These are phyloP conservation scores for Geotrichum histeridarum DNA, from an alignment of 1,139 yeast species.

Conservation along the genomic window DNA sequence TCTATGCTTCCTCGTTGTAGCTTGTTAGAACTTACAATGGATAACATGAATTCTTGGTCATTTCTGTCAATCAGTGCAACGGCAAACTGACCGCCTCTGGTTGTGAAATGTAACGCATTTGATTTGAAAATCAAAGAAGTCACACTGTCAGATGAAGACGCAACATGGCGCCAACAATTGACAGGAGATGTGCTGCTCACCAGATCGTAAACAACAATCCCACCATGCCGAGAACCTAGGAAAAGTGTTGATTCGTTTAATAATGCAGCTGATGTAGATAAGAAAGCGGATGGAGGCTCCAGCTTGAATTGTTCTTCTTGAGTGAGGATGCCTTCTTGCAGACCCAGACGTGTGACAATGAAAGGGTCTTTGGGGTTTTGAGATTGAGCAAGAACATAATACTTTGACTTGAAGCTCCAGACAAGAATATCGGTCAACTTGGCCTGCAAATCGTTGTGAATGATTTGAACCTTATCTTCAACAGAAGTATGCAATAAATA, in stretches of 20 bases:
- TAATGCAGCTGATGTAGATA: constrained; percentile 52
- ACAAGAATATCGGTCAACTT: constrained; percentile 54
- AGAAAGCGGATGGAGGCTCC: constrained; percentile 43
- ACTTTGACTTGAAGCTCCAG: constrained; percentile 29
- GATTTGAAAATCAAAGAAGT: constrained; percentile 14
- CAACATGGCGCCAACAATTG: constrained; percentile 44
- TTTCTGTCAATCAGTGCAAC: constrained; percentile 6
- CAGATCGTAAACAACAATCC: constrained; percentile 52
- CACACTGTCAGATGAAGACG: constrained; percentile 18
- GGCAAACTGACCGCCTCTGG: constrained; percentile 32
- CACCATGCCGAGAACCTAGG: constrained; percentile 69
- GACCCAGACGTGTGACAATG: constrained; percentile 41
- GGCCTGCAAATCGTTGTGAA: constrained; percentile 29
- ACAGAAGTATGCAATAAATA: constrained; percentile 44
- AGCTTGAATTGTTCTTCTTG: constrained; percentile 11
- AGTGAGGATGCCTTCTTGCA: background rate
- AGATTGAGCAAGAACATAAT: constrained; percentile 52
- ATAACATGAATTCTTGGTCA: constrained; percentile 25
- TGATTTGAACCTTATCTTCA: constrained; percentile 22
- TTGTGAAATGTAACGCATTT: constrained; percentile 26
- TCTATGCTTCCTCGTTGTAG: constrained; percentile 73
- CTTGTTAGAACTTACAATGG: constrained; percentile 54
- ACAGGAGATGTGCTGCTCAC: constrained; percentile 27
- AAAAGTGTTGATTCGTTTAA: constrained; percentile 44
- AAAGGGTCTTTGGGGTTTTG: constrained; percentile 63